Evolutionary conservation across 2,329 filamentous ascomycete genomes (phyloP).

Genomic region (Aspergillus alliaceus): DNA sequence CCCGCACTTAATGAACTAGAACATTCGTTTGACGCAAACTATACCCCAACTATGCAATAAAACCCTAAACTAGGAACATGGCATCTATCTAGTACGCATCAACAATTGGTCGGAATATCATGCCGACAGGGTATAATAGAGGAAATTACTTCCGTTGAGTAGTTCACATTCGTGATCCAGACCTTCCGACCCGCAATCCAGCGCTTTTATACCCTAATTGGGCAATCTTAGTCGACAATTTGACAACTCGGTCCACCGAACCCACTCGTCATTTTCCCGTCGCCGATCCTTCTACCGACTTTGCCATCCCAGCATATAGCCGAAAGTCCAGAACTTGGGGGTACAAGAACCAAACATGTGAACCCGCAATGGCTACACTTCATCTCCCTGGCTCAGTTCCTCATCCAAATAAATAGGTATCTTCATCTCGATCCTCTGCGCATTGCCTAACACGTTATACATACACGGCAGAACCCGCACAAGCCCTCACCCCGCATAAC

Average conservation of each 20-base stretch:
- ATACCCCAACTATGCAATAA: neutral
- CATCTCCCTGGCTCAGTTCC: too few species aligned
- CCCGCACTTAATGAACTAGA: neutral
- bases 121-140: neutral
- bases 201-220: neutral
- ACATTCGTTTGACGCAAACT: neutral
- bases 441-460: too few species aligned
- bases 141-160: neutral
- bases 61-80: neutral
- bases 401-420: too few species aligned
- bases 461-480: too few species aligned
- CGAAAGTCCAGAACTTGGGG: too few species aligned
- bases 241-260: neutral
- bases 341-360: too few species aligned
- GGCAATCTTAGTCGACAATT: neutral
- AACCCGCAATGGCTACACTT: too few species aligned
- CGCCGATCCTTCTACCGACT: too few species aligned
- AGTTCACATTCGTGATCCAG: neutral
- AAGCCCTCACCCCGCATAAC: too few species aligned
- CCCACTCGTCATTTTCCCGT: neutral
- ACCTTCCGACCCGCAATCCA: neutral
- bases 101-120: neutral
- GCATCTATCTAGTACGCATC: too few species aligned
- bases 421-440: too few species aligned
- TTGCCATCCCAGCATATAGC: too few species aligned